These are phyloP conservation scores for Trichosporon faecale DNA, from an alignment of 1,284 basidiomycete genomes.

Conservation along the genomic window DNA sequence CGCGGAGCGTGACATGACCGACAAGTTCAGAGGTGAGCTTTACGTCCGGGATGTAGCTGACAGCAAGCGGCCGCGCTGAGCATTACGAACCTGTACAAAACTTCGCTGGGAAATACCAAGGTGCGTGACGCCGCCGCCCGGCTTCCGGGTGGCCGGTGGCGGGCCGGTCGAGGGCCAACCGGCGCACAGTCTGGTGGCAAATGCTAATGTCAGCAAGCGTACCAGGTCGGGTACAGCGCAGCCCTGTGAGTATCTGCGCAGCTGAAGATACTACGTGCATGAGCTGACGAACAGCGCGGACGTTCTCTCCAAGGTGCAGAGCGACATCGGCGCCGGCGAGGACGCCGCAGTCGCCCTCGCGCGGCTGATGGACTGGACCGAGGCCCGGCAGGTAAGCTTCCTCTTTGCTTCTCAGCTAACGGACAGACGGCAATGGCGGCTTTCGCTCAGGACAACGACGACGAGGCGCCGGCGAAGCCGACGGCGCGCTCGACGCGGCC, in stretches of 20 bases:
- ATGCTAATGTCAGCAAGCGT: constrained; percentile 44
- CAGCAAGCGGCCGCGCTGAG: constrained; percentile 50
- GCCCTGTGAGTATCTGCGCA: constrained; percentile 41
- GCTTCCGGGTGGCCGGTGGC: too few species aligned
- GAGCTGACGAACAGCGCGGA: constrained; percentile 33
- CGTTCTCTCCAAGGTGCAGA: constrained; percentile 49
- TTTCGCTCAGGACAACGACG: constrained; percentile 44
- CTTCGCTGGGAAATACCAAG: constrained; percentile 49
- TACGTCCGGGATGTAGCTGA: not conserved
- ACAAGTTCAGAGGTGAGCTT: constrained; percentile 52
- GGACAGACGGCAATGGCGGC: constrained; percentile 43
- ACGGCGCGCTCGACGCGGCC: not conserved
- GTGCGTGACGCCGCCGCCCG: constrained; percentile 37
- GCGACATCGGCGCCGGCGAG: constrained; percentile 42
- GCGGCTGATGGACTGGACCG: constrained; percentile 53
- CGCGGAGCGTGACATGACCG: constrained; percentile 53
- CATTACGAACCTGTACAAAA: constrained; percentile 53
- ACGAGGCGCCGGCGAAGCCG: constrained; percentile 23
- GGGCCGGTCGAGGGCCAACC: too few species aligned
- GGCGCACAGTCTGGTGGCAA: not conserved
- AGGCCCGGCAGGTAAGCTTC: constrained; percentile 48
- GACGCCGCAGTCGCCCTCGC: constrained; percentile 47
- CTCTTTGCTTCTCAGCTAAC: not conserved
- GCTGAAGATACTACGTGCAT: not conserved
- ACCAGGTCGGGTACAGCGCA: constrained; percentile 51